Evolutionary conservation across 805 yeast species (phyloP), one percentile per base, ranked within the genome.

Genomic region (Ogataea allantospora): DNA sequence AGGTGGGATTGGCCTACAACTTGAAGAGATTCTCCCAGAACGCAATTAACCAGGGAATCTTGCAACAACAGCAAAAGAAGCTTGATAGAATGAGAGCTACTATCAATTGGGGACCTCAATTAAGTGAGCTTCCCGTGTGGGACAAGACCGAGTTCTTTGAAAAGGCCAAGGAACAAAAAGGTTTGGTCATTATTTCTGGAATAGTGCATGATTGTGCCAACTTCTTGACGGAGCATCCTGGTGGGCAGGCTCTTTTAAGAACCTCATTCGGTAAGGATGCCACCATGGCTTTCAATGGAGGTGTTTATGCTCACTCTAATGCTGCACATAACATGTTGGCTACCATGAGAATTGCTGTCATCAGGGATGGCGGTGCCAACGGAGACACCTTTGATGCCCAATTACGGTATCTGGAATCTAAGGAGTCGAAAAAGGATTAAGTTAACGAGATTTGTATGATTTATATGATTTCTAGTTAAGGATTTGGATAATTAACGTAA

Each of bases 321-420:
- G 93, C 95, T 44, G 95, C 93, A 15, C 88, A 83, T 61, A 85
- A 85, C 62, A 66, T 84, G 56, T 72, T 85, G 62, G 88, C 91
- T 13, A 78, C 83, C 11, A 76, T 83, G 85, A 79, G 95, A 71
- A 79, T 85, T 12, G 93, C 91, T 17, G 83, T 85, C 27, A 75
- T 84, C 43, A 73, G 79, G 60, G 89, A 81, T 46, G 70, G 80
- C 33, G 76, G 75, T 49, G 85, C 80, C 28, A 66, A 68, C 33
- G 68, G 68, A 33, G 68, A 78, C 50, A 78, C 83, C 13, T 77
- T 67, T 51, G 70, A 63, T 35, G 60, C 68, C 49, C 83, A 77
- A 63, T 36, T 52, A 12, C 45, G 48, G 31, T 57, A 48, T 28
- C 47, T 60, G 35, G 62, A 54, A 15, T 35, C 47, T 15, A 49